phyloP scores from a whole-genome alignment of 2,329 filamentous ascomycete genomes.

The Fusarium incarnatum region DNA sequence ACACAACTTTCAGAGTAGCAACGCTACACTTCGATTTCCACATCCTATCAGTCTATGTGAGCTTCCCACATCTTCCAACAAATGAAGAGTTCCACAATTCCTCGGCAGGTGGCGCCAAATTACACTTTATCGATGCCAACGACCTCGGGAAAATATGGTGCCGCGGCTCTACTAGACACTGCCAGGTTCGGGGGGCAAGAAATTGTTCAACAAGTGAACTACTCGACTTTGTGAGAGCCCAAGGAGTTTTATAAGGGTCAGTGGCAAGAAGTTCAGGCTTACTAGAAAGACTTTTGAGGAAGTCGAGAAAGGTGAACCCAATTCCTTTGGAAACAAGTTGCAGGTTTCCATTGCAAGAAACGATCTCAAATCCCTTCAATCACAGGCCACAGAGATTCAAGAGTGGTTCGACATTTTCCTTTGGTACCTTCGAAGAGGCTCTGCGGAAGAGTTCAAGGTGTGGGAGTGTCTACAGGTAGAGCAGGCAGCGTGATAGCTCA shows the following conservation, averaged over 20 bases:
- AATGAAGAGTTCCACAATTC: background rate
- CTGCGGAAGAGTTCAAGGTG: too few species aligned
- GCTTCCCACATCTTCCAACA: fast-evolving
- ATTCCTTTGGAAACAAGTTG: too few species aligned
- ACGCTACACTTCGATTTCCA: background rate
- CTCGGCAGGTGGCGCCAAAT: background rate
- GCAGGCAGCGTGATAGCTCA: background rate
- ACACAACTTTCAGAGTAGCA: fast-evolving
- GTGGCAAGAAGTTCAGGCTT: background rate
- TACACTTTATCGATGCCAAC: too few species aligned
- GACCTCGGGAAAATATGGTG: background rate
- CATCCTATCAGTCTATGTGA: background rate
- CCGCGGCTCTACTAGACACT: background rate
- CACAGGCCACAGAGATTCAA: too few species aligned
- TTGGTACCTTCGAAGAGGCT: too few species aligned
- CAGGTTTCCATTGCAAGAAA: too few species aligned
- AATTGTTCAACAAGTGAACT: background rate
- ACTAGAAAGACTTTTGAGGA: too few species aligned
- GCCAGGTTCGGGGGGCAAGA: background rate
- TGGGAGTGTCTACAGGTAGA: background rate
- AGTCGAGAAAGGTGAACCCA: too few species aligned
- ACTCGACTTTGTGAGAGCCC: background rate
- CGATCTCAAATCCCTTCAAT: too few species aligned
- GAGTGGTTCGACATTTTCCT: too few species aligned
- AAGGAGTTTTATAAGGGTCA: fast-evolving